Conservation (phyloP, 208 protist species). For the Trypanosoma congolense region DNA sequence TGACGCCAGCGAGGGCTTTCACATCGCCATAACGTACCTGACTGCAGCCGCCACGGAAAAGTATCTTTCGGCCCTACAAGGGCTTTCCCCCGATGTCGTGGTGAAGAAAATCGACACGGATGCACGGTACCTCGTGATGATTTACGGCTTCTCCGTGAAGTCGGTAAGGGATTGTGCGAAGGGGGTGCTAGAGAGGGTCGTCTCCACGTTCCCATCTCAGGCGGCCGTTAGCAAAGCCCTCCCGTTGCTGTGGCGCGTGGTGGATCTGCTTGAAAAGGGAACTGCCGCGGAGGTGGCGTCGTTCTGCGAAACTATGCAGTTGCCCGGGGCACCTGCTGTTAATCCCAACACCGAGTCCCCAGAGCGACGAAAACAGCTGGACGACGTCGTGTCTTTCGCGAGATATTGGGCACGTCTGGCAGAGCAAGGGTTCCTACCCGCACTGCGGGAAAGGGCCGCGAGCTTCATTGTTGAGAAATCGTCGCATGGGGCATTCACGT, state of each 20-base stretch:
- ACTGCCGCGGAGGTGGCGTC: constrained; percentile 40
- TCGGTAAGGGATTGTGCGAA: constrained; percentile 60
- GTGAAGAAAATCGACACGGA: constrained; percentile 46
- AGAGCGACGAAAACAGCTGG: constrained; percentile 47
- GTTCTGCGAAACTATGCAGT: constrained; percentile 53
- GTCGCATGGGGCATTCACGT: constrained; percentile 23
- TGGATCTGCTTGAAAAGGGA: constrained; percentile 57
- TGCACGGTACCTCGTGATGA: constrained; percentile 62
- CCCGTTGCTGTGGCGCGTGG: constrained; percentile 69
- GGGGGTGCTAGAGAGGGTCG: constrained; percentile 44
- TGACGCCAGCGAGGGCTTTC: constrained; percentile 60
- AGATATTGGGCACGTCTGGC: constrained; percentile 40
- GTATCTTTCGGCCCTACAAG: constrained; percentile 40
- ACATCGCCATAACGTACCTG: constrained; percentile 22
- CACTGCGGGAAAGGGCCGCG: constrained; percentile 51
- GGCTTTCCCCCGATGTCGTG: constrained; percentile 37
- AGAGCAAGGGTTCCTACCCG: constrained; percentile 29
- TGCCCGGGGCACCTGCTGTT: constrained; percentile 42
- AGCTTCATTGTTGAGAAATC: constrained; percentile 58
- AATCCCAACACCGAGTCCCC: constrained; percentile 38
- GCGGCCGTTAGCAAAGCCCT: constrained; percentile 44
- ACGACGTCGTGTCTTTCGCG: constrained; percentile 38
- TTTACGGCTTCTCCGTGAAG: constrained; percentile 58
- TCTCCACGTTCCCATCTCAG: constrained; percentile 51
- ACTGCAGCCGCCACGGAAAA: constrained; percentile 40